Evolutionary conservation across 225 moss, liverwort and hornwort species (phyloP), one percentile per base, ranked within the genome.

Genomic region (Antitrichia curtipendula): DNA sequence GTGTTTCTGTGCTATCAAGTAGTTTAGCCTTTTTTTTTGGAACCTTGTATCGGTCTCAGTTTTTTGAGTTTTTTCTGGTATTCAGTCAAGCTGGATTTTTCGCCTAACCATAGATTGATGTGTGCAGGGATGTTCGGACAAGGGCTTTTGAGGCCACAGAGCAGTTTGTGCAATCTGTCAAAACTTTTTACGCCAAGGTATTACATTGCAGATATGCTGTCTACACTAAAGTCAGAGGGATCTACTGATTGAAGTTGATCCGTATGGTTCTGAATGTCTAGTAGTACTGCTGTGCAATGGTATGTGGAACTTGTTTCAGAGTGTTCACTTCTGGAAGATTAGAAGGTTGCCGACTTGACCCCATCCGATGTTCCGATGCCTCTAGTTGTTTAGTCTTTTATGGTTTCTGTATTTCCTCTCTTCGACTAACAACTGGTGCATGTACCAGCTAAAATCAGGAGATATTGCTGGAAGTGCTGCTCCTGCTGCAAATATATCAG

Each of bases 81-180:
- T 49, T 20, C 50, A 56, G 28, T 83, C 28, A 9, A 57, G 71
- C 47, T 70, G 45, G 17, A 16, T 77, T n/a, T 77, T 49, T 81
- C 25, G 75, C 81, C 78, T 85, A 28, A 89, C 82, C 31, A 43
- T 58, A 60, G 63, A 75, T 74, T 41, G 36, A 54, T 89, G 52
- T 66, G 78, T 88, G 79, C 95, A 98, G 96, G 84, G 98, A 98
- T 86, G 98, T 98, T 81, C 95, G 98, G 81, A 83, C 88, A 43
- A 98, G 93, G 92, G 96, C 98, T 84, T 98, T 96, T 86, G 93
- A 96, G 85, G 96, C 96, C 77, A 94, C 98, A 41, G 95, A 96
- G 71, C 88, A 89, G 68, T 98, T 96, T 90, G 85, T 98, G 91
- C 94, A 96, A 89, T 83, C 89, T 88, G 91, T 98, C 76, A 96